Evolutionary conservation across 2,329 filamentous ascomycete genomes (phyloP).

Genomic region (Epichloe amarillans): DNA sequence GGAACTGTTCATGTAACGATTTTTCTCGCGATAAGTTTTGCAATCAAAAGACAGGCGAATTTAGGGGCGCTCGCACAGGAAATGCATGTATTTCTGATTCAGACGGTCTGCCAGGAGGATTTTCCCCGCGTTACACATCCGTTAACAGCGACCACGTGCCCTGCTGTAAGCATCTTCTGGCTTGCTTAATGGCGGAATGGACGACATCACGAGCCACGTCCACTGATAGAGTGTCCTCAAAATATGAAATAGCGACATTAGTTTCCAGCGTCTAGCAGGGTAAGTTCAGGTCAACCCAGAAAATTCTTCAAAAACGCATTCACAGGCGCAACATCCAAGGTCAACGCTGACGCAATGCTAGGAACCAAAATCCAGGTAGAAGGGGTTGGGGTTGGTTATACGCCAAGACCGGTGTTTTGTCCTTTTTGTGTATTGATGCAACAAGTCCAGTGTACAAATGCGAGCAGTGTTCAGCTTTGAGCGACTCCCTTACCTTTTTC

Average conservation of each 20-base stretch:
- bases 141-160: constrained; percentile 26
- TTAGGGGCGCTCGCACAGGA: neutral
- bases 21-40: constrained; percentile 52
- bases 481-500: neutral
- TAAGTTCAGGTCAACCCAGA: neutral
- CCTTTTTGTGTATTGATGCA: neutral
- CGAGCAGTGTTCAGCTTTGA: neutral
- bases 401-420: neutral
- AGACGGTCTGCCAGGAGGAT: too few species aligned
- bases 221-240: constrained; percentile 37
- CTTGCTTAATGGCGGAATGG: constrained; percentile 66
- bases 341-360: neutral
- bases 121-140: neutral
- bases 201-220: constrained; percentile 42
- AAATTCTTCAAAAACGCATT: neutral
- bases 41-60: constrained; percentile 12
- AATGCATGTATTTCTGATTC: neutral
- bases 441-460: neutral
- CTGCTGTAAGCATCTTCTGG: constrained; percentile 81
- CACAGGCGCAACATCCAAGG: neutral
- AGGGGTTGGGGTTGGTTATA: neutral
- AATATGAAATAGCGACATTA: constrained; percentile 63
- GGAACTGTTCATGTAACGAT: constrained; percentile 83
- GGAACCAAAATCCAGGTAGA: neutral
- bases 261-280: constrained; percentile 24